phyloP scores from a whole-genome alignment of 129 eudicot genomes.

The Erigeron canadensis region DNA sequence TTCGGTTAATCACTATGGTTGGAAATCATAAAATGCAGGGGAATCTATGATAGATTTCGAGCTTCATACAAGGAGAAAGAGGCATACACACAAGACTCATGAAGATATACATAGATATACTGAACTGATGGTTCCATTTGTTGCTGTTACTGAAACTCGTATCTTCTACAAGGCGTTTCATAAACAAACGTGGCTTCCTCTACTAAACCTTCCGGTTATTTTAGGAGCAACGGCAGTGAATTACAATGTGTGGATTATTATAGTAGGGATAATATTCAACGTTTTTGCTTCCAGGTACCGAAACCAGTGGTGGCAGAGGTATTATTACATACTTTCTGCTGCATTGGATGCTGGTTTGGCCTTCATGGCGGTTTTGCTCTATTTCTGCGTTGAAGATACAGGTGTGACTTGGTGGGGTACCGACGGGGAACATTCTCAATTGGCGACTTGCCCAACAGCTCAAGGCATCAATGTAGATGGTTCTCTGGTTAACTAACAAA shows the following conservation, averaged over 20 bases:
- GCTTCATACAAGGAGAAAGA: constrained; percentile 78
- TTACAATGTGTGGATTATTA: constrained; percentile 75
- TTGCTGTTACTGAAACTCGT: constrained; percentile 59
- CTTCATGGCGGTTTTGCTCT: constrained; percentile 79
- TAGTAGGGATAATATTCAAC: constrained; percentile 74
- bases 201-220: constrained; percentile 82
- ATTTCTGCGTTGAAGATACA: constrained; percentile 49
- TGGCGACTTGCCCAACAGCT: constrained; percentile 88
- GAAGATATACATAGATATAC: constrained; percentile 86
- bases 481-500: constrained; percentile 53
- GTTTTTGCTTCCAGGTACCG: constrained; percentile 72
- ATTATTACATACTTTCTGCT: constrained; percentile 83
- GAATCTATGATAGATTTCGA: constrained; percentile 62
- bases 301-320: constrained; percentile 93
- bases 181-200: constrained; percentile 33
- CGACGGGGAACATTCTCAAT: constrained; percentile 63
- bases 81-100: constrained; percentile 76
- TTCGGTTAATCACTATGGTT: neutral
- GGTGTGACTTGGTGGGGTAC: constrained; percentile 87
- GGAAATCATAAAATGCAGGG: constrained; percentile 44
- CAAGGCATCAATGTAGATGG: constrained; percentile 61
- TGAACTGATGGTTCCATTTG: constrained; percentile 80
- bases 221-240: constrained; percentile 79
- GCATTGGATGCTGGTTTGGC: constrained; percentile 96
- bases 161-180: neutral